phyloP scores from a whole-genome alignment of 1,284 basidiomycete genomes.

The Chondrostereum purpureum region DNA sequence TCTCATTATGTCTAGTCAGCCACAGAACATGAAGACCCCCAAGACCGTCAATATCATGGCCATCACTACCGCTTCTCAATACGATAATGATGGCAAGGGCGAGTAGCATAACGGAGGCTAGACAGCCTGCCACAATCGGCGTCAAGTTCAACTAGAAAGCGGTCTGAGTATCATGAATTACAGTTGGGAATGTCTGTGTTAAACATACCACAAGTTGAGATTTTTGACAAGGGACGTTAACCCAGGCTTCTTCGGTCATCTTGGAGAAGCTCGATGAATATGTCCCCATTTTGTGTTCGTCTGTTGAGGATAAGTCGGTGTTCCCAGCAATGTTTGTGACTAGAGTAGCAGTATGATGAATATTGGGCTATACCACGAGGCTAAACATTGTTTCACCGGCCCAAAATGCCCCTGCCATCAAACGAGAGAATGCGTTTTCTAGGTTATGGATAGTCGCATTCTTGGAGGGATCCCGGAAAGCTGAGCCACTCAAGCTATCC shows the following conservation, averaged over 20 bases:
- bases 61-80: neutral
- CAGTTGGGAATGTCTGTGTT: neutral
- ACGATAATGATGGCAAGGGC: neutral
- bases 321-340: too few relatives aligned
- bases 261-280: too few relatives aligned
- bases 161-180: neutral
- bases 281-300: too few relatives aligned
- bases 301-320: too few relatives aligned
- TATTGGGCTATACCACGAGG: too few relatives aligned
- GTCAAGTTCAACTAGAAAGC: neutral
- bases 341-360: too few relatives aligned
- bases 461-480: neutral
- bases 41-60: conserved; percentile 1
- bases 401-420: neutral
- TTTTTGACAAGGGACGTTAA: neutral
- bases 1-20: neutral
- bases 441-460: neutral
- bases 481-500: neutral
- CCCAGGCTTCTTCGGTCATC: neutral
- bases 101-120: neutral
- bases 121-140: neutral
- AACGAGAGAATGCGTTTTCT: neutral
- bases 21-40: neutral
- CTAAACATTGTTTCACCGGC: too few relatives aligned
- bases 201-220: neutral